Base-by-base conservation (phyloP, 371 early-diverging fungal genomes). In the Zancudomyces culisetae region DNA sequence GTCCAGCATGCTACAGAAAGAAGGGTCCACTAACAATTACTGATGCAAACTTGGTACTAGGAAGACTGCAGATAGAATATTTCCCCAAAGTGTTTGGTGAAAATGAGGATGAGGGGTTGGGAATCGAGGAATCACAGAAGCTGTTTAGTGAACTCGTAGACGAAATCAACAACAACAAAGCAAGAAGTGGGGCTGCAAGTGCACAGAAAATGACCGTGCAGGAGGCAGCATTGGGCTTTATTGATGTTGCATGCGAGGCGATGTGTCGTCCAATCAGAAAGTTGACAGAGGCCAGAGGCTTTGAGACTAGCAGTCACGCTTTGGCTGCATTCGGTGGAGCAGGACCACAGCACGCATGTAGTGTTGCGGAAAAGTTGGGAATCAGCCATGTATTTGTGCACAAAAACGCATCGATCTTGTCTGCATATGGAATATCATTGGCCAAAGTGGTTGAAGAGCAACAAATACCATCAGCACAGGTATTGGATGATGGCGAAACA, bases 251-350 rank as follows among this genome's bases (percentile, higher is more conserved):
- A 15, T 91, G 92, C 56, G 94, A 96, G 60, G 73, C 87, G 2
- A 93, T 96, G 93, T 85, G 91, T 61, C 72, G 94, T 12, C 91
- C 94, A 10, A 93, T 97, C 48, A 77, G 94, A 6, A 81, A 85
- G 1, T 64, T 97, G 51, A 94, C 97, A 0, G 92, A 94, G 58
- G 88, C 86, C 3, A 87, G 85, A 61, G 97, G 97, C 1, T 82
- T 86, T 55, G 85, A 90, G 51, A 77, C 92, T 0, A 71, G 79
- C 15, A 73, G 81, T 45, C 94, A 94, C 60, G 75, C 78, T 20
- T 62, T 97, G 27, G 85, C 92, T 1, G 87, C 85, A 23, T 96
- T 96, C 78, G 97, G 97, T 35, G 97, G 97, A 20, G 95, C 95
- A 40, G 90, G 96, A 42, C 86, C 85, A 18, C 87, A 87, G 53